Base-by-base conservation (phyloP, 139 green algal genomes). In the Chlamydomonas asymmetrica region DNA sequence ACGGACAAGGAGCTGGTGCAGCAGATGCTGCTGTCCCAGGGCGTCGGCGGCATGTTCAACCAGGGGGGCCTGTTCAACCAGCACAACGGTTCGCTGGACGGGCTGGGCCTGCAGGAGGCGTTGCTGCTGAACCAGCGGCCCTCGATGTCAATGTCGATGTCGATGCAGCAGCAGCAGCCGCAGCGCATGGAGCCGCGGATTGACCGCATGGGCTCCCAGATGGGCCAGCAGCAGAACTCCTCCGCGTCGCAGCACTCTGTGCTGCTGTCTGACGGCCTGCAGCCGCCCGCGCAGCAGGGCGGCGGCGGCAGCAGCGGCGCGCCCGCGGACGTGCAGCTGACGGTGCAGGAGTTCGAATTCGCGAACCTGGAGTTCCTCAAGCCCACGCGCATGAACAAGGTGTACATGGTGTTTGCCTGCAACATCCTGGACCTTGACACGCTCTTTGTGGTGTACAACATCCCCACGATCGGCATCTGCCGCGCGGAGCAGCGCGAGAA, bases 351-450 rank as follows among this genome's bases (percentile, higher is more conserved):
- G n/a, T 91, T 86, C 65, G 87, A 90, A 63, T 92, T 90, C 65
- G 66, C 66, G 16, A 86, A 86, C 57, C 60, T 90, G 9, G 87
- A 92, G 75, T 78, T 90, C 31, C 61, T 90, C 25, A 89, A 88
- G 71, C 82, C 85, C 45, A 92, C 85, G 9, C 78, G 85, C 72
- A 90, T 90, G 85, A 90, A 86, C 75, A 87, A 86, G 65, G 76
- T 88, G 10, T 88, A 76, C 83, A 82, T 85, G 80, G 64, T 80
- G n/a, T 89, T 89, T 64, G 75, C 71, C 32, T 74, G 37, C 75
- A 81, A 48, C 35, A 56, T 89, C 18, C 25, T 78, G 31, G 83
- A 84, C 74, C 64, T 61, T 1, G 83, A 89, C 74, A 38, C 76
- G 18, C 38, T 86, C 22, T 84, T 80, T 43, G 37, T 74, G 32